Evolutionary conservation across 192 early-diverging fungal species (phyloP), one percentile per base, ranked within the genome.

Genomic region (Coemansia sp.): DNA sequence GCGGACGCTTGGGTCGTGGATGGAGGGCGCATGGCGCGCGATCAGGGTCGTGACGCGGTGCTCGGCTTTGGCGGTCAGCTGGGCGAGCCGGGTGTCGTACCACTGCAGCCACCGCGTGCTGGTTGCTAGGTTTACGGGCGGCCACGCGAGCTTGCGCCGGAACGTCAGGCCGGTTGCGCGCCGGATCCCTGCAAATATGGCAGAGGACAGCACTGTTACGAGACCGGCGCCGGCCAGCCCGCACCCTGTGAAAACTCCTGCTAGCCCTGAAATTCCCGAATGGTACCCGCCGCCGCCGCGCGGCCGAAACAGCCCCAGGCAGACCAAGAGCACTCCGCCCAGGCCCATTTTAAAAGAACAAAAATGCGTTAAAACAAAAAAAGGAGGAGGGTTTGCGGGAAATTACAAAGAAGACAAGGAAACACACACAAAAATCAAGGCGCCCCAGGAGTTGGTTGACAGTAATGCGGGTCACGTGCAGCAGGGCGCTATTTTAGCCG

Each of bases 161-260:
- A 76, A 50, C 6, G 73, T 76, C 8, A 76, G 62, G 0, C 73
- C 73, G 3, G 73, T 76, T 6, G 62, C 55, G 6, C 73, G 62
- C 16, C 73, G 73, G 4, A 69, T 57, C 4, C 62, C 73, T 1
- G 73, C 73, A 24, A 76, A 49, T 5, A 76, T 51, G 0, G 59
- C 49, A 9, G 73, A 76, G 8, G 62, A 62, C 6, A 62, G 18
- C 3, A 50, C 35, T 0, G 33, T 40, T 2, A 53, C 14, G 3
- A 73, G 3, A 12, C 57, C 28, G 2, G 62, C 19, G 40, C 61
- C 24, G 22, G 47, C 19, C 16, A 69, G 7, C 21, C 21, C 42
- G 10, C 38, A 11, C 14, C 18, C 35, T 11, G 35, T 38, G n/a
- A 38, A 16, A 11, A 38, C 35, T 2, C 35, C n/a, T n/a, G n/a